phyloP scores from a whole-genome alignment of 2,329 filamentous ascomycete genomes.

The Fusarium transvaalense region DNA sequence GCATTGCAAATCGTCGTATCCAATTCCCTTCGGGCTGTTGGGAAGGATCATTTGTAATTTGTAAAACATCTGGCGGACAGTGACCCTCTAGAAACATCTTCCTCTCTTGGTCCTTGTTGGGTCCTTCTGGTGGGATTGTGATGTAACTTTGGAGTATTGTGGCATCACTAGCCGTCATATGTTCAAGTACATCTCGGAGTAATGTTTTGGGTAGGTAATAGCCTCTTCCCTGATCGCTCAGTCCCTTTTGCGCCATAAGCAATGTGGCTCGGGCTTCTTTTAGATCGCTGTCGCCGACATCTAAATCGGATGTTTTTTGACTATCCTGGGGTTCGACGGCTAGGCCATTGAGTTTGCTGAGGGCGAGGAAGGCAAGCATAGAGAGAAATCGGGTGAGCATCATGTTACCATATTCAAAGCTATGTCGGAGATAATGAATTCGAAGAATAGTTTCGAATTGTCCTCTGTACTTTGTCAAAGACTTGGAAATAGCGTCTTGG shows the following conservation, averaged over 20 bases:
- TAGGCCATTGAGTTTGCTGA: not conserved
- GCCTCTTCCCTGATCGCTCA: conserved; percentile 4
- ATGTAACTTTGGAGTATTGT: conserved; percentile 11
- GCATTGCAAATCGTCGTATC: not conserved
- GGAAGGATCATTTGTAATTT: not conserved
- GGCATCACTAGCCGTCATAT: conserved; percentile 2
- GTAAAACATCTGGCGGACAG: conserved; percentile 9
- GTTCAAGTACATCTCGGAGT: not conserved
- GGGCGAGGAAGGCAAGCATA: conserved; percentile 3
- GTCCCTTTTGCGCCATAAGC: conserved; percentile 6
- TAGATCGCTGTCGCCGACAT: not conserved
- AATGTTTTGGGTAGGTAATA: conserved; percentile 12
- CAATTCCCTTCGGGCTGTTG: not conserved
- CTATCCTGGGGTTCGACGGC: not conserved
- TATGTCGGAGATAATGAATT: conserved; percentile 25
- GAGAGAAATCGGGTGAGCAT: conserved; percentile 17
- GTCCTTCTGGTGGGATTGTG: not conserved
- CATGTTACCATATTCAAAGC: conserved; percentile 20
- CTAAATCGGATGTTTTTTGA: not conserved
- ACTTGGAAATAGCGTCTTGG: not conserved
- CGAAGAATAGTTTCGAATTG: conserved; percentile 24
- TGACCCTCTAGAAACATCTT: conserved; percentile 17
- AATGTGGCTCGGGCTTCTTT: conserved; percentile 8
- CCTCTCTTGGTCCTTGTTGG: not conserved
- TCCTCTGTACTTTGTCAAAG: not conserved